Evolutionary conservation across 1,284 basidiomycete genomes (phyloP).

Genomic region (Pseudozyma hubeiensis): DNA sequence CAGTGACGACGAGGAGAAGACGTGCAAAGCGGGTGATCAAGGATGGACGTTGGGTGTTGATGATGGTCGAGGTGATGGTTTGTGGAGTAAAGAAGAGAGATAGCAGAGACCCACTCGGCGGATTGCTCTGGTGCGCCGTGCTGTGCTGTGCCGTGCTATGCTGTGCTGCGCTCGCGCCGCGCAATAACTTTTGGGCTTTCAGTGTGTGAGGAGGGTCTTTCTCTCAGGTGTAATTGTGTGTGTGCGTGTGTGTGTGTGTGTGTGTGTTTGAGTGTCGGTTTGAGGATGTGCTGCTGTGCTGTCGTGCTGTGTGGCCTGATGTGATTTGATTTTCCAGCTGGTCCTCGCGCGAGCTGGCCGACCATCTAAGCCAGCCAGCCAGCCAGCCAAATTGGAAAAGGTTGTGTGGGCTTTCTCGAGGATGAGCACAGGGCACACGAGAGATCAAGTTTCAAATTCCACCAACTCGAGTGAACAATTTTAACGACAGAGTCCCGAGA

Average conservation of each 20-base stretch:
- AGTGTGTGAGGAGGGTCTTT: too few species aligned
- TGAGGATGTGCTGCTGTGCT: constrained; percentile 1
- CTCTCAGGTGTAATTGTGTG: not conserved
- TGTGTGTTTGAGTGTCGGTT: not conserved
- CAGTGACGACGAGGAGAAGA: not conserved
- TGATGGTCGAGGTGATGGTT: constrained; percentile 12
- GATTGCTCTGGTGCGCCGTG: constrained; percentile 7
- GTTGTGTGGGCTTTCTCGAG: not conserved
- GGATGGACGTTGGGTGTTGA: constrained; percentile 10
- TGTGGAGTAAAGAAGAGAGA: constrained; percentile 17
- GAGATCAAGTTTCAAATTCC: not conserved
- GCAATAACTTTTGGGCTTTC: too few species aligned
- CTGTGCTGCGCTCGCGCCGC: not conserved
- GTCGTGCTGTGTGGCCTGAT: not conserved
- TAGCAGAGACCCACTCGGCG: constrained; percentile 14
- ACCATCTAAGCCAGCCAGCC: not conserved
- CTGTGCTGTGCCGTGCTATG: constrained; percentile 15
- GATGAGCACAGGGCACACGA: constrained; percentile 11
- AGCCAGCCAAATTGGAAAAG: too few species aligned
- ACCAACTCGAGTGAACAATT: not conserved
- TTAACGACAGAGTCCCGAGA: not conserved
- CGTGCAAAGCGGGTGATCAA: constrained; percentile 3
- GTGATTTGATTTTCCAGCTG: constrained; percentile 6
- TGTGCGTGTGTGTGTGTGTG: constrained; percentile 6
- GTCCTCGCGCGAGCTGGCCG: constrained; percentile 7